A percentile compares a stretch with the other conserved stretches of the same genome.
phyloP scores from a whole-genome alignment of 1,139 yeast species.

The Suhomyces taliae region DNA sequence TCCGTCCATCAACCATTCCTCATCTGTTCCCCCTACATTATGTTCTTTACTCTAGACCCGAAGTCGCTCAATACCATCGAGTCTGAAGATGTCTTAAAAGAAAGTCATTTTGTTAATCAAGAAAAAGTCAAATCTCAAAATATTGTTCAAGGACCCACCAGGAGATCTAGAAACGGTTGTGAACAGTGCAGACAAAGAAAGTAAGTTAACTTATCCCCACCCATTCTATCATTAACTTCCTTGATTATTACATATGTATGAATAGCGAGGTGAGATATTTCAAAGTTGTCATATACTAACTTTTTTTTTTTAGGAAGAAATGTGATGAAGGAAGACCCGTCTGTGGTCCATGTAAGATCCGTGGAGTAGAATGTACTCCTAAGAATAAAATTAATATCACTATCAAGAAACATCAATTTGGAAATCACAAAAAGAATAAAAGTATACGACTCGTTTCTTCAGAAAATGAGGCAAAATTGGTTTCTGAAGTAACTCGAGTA shows the following conservation, averaged over 20 bases:
- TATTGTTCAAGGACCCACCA: conserved; percentile 3
- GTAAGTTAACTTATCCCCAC: not conserved
- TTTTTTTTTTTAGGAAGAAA: conserved; percentile 7
- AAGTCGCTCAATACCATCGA: conserved; percentile 6
- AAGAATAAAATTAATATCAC: not conserved
- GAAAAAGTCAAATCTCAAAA: conserved; percentile 1
- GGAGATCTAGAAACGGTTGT: conserved; percentile 6
- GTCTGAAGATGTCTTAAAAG: not conserved
- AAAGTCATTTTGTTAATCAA: not conserved
- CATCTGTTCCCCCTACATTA: not conserved
- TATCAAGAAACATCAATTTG: conserved; percentile 2
- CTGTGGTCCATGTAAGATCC: conserved; percentile 13
- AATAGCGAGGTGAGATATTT: too few species aligned
- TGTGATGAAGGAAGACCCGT: conserved; percentile 18
- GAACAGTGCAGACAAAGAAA: conserved; percentile 4
- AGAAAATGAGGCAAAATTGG: not conserved
- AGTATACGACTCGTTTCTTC: not conserved
- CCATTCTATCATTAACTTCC: not conserved
- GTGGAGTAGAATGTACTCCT: conserved; percentile 10
- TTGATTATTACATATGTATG: too few species aligned
- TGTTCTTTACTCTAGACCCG: conserved; percentile 2
- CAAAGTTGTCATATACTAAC: not conserved
- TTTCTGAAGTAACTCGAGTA: not conserved
- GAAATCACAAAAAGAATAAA: not conserved
- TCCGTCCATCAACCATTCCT: too few species aligned